phyloP scores from a whole-genome alignment of 768 basidiomycete species.

The Trametes coccinea region DNA sequence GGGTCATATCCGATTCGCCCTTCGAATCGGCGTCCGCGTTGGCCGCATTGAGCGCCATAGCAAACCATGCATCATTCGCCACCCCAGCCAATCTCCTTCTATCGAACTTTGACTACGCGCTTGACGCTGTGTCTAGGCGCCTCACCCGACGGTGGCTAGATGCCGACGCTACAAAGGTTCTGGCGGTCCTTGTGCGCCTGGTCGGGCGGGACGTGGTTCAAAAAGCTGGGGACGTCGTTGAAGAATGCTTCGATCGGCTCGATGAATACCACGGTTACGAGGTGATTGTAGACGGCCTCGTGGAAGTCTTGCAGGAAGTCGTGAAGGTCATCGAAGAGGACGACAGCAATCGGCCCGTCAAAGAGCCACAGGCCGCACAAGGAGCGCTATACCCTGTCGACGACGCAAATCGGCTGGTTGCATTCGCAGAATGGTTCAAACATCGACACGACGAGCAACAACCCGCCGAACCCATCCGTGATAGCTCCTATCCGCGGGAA shows the following conservation, averaged over 20 bases:
- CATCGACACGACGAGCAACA: constrained; percentile 42
- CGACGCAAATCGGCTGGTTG: constrained; percentile 41
- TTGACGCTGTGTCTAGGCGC: constrained; percentile 86
- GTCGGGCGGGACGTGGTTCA: constrained; percentile 87
- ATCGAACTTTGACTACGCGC: constrained; percentile 95
- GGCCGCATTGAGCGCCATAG: constrained; percentile 68
- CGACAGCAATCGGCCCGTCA: constrained; percentile 34
- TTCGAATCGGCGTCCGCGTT: constrained; percentile 76
- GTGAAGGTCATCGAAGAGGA: constrained; percentile 73
- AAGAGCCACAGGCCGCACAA: constrained; percentile 14
- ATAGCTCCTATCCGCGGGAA: constrained; percentile 56
- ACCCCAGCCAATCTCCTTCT: constrained; percentile 85
- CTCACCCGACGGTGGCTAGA: constrained; percentile 82
- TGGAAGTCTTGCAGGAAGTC: constrained; percentile 86
- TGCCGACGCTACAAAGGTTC: constrained; percentile 84
- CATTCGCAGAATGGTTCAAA: constrained; percentile 67
- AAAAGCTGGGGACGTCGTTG: constrained; percentile 90
- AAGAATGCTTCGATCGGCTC: constrained; percentile 94
- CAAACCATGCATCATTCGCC: constrained; percentile 82
- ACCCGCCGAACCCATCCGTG: constrained; percentile 34
- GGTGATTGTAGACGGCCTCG: constrained; percentile 78
- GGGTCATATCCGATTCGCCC: constrained; percentile 70
- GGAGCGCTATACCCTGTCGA: not conserved
- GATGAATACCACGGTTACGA: constrained; percentile 97
- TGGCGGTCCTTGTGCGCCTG: constrained; percentile 80